phyloP scores from a whole-genome alignment of 495 filamentous ascomycete species.

The Penicillium parvum region DNA sequence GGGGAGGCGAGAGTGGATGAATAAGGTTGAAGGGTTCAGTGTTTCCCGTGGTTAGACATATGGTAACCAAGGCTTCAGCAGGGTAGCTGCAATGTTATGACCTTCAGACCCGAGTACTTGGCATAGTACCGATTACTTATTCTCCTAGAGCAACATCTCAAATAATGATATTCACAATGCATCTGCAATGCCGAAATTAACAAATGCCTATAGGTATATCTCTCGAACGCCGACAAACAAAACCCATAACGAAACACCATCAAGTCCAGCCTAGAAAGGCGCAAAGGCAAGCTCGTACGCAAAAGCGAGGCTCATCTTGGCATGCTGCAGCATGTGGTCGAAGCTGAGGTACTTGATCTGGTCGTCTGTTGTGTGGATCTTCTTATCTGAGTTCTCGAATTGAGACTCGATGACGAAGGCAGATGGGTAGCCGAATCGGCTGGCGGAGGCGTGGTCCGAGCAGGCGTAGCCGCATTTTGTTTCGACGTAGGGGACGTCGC shows the following conservation, averaged over 20 bases:
- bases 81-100: too few relatives aligned
- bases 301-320: constrained; percentile 82
- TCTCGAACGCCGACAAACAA: constrained; percentile 14
- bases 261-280: constrained; percentile 24
- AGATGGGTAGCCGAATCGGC: constrained; percentile 90
- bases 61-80: too few relatives aligned
- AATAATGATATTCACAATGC: too few relatives aligned
- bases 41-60: too few relatives aligned
- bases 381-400: constrained; percentile 77
- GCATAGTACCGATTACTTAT: too few relatives aligned
- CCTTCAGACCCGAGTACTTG: too few relatives aligned
- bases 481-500: constrained; percentile 80
- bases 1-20: too few relatives aligned
- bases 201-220: constrained; percentile 14
- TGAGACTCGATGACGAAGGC: constrained; percentile 94
- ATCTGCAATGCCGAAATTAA: too few relatives aligned
- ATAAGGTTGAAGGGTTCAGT: too few relatives aligned
- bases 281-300: constrained; percentile 75
- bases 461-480: constrained; percentile 98
- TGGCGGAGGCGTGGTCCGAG: constrained; percentile 94
- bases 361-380: constrained; percentile 90
- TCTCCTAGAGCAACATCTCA: too few relatives aligned
- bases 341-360: constrained; percentile 84
- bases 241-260: constrained; percentile 1
- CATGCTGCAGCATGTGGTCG: constrained; percentile 97